A percentile compares a stretch with the other conserved stretches of the same genome.
These are phyloP conservation scores for Rhizopogon sp. DNA, from an alignment of 768 basidiomycete species.

Conservation along the genomic window DNA sequence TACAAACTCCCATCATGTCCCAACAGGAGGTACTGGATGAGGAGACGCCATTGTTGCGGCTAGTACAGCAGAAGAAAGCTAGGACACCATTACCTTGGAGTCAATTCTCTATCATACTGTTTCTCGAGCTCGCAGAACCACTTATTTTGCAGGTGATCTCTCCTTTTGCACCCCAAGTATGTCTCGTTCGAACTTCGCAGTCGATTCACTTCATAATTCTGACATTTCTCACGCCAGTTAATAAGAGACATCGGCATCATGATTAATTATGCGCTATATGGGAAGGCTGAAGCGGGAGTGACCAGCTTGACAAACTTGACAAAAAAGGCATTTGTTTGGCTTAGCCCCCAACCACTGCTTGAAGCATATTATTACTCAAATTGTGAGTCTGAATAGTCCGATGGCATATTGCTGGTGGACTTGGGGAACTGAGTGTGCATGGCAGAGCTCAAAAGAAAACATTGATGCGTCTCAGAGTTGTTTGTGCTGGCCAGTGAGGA, in stretches of 20 bases:
- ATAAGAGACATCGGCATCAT: conserved; percentile 62
- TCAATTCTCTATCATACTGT: conserved; percentile 64
- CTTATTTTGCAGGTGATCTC: conserved; percentile 72
- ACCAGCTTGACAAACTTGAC: no score
- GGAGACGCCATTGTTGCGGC: conserved; percentile 54
- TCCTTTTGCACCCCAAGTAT: conserved; percentile 70
- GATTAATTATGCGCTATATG: no score
- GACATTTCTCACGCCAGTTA: conserved; percentile 34
- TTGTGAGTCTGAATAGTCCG: no score
- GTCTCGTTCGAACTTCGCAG: conserved; percentile 7
- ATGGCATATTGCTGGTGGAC: no score
- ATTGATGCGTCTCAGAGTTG: no score
- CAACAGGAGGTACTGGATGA: conserved; percentile 37
- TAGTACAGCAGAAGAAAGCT: conserved; percentile 29
- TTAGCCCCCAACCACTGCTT: no score
- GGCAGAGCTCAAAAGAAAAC: no score
- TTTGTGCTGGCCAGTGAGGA: no score
- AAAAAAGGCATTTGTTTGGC: no score
- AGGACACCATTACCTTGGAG: conserved; percentile 62
- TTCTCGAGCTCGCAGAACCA: conserved; percentile 75
- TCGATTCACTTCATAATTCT: neutral
- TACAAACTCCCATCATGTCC: conserved; percentile 18
- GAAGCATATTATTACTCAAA: no score
- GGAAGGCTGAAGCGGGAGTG: no score
- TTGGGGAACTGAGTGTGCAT: no score